These are phyloP conservation scores for Pichia sp. DNA, from an alignment of 1,139 yeast genomes.

Conservation along the genomic window DNA sequence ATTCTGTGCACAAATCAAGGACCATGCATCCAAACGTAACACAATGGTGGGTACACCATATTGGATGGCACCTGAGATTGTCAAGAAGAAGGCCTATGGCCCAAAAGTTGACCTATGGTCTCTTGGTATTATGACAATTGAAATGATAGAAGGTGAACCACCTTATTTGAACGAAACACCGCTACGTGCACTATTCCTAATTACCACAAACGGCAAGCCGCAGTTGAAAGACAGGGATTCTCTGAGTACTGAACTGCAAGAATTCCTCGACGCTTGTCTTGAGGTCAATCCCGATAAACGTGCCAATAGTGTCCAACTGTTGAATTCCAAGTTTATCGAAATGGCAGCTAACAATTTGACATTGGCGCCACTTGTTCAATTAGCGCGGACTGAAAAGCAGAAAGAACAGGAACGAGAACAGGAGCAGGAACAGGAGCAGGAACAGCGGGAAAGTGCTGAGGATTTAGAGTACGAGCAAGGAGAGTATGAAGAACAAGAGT, in stretches of 20 bases:
- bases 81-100: conserved; percentile 88
- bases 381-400: conserved; percentile 77
- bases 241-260: conserved; percentile 59
- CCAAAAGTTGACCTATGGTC: conserved; percentile 98
- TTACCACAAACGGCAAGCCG: conserved; percentile 96
- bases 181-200: conserved; percentile 80
- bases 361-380: conserved; percentile 84
- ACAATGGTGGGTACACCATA: conserved; percentile 99
- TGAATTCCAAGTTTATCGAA: conserved; percentile 65
- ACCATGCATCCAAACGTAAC: conserved; percentile 77
- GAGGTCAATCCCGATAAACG: conserved; percentile 83
- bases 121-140: conserved; percentile 94
- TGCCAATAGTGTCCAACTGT: conserved; percentile 72
- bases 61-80: conserved; percentile 99
- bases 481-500: not conserved
- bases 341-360: conserved; percentile 68
- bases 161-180: conserved; percentile 97
- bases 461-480: conserved; percentile 32
- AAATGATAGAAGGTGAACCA: conserved; percentile 99
- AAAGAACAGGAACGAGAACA: conserved; percentile 43
- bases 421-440: conserved; percentile 2
- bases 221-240: conserved; percentile 84
- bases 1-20: conserved; percentile 94
- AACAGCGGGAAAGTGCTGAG: not conserved
- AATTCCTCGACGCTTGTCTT: conserved; percentile 73